Conservation (phyloP, 2,329 filamentous ascomycete genomes). For the Cladosporium colombiae region DNA sequence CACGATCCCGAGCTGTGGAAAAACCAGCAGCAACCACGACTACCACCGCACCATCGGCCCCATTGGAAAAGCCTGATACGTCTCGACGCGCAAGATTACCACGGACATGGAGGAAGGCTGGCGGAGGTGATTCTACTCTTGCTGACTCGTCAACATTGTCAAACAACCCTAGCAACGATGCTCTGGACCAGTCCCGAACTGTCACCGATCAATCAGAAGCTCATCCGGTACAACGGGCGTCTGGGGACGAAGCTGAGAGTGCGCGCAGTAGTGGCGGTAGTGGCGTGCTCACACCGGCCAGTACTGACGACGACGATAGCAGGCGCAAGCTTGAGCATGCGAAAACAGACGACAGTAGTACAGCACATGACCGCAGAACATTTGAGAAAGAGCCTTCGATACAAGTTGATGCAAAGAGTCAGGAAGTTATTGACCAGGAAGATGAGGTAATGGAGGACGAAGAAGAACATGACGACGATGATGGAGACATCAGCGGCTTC, state of each 20-base stretch:
- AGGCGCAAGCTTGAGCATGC: slow-evolving; percentile 20
- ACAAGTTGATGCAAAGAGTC: slow-evolving; percentile 12
- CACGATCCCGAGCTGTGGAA: slow-evolving; percentile 30
- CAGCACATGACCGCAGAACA: neutral
- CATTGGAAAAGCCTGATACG: slow-evolving; percentile 33
- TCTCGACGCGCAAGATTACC: slow-evolving; percentile 44
- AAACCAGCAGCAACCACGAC: slow-evolving; percentile 35
- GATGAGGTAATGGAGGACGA: slow-evolving; percentile 23
- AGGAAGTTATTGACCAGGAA: slow-evolving; percentile 24
- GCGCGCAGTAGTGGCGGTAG: slow-evolving; percentile 24
- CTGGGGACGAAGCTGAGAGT: slow-evolving; percentile 11
- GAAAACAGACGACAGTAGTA: neutral
- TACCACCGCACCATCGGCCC: neutral
- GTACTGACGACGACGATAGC: slow-evolving; percentile 31
- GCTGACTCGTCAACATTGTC: slow-evolving; percentile 38
- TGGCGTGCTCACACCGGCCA: slow-evolving; percentile 38
- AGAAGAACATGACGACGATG: slow-evolving; percentile 16
- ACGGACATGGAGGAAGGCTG: slow-evolving; percentile 45
- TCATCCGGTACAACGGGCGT: neutral
- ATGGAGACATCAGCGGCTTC: slow-evolving; percentile 18
- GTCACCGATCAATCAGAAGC: neutral
- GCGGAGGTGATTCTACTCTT: slow-evolving; percentile 41
- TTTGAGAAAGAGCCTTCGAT: neutral
- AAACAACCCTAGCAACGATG: neutral
- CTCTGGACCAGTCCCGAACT: neutral